Percentiles rank a stretch among this genome's conserved stretches.
phyloP scores from a whole-genome alignment of 345 rosid genomes.

The Sisymbrium altissimum region DNA sequence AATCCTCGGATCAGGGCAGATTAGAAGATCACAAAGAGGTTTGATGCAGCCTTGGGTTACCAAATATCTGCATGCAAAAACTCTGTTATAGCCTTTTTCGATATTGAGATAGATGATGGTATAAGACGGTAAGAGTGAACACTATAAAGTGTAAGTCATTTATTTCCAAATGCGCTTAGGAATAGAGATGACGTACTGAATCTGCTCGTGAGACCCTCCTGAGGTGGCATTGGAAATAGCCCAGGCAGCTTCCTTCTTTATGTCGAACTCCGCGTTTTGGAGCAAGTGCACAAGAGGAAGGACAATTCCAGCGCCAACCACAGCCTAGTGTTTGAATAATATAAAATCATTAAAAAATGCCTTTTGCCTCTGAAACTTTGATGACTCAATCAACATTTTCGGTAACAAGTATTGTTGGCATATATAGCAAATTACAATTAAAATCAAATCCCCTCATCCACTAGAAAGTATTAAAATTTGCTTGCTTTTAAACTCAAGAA shows the following conservation, averaged over 20 bases:
- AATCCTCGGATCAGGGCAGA: slow-evolving; percentile 76
- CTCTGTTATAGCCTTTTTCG: slow-evolving; percentile 7
- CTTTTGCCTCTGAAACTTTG: background rate
- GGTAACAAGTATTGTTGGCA: background rate
- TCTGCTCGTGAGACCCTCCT: slow-evolving; percentile 83
- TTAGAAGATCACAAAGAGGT: slow-evolving; percentile 79
- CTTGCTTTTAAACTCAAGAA: background rate
- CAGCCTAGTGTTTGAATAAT: slow-evolving; percentile 47
- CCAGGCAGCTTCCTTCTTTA: slow-evolving; percentile 92
- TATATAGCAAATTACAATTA: background rate
- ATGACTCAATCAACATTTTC: background rate
- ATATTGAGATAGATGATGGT: background rate
- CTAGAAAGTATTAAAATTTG: background rate
- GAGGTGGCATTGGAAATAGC: slow-evolving; percentile 89
- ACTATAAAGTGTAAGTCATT: slow-evolving; percentile 11
- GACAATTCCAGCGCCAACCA: slow-evolving; percentile 61
- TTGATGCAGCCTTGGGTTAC: slow-evolving; percentile 75
- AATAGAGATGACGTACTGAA: slow-evolving; percentile 46
- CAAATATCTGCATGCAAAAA: slow-evolving; percentile 48
- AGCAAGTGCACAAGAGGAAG: slow-evolving; percentile 76
- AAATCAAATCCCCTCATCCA: background rate
- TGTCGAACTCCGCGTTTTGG: slow-evolving; percentile 75
- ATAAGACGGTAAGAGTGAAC: slow-evolving; percentile 1
- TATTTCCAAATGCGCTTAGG: slow-evolving; percentile 1
- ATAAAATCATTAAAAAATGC: background rate